Percentiles rank a stretch among this genome's conserved stretches.
These are phyloP conservation scores for Nectriaceae sp. DNA, from an alignment of 2,329 filamentous ascomycete species.

Conservation along the genomic window DNA sequence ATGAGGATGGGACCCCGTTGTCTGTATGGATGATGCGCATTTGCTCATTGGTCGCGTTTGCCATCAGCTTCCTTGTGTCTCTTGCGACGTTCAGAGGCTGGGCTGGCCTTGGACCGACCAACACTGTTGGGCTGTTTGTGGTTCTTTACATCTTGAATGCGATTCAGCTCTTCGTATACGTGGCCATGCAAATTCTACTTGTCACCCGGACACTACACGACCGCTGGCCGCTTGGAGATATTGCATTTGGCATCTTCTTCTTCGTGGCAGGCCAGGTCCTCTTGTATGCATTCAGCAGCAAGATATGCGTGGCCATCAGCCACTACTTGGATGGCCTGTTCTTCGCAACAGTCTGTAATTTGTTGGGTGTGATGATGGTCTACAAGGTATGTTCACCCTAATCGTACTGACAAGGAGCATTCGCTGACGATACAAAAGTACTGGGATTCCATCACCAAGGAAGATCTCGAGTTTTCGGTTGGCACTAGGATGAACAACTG, in stretches of 20 bases:
- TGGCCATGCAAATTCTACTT: constrained; percentile 84
- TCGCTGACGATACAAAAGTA: constrained; percentile 56
- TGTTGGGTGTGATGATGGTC: constrained; percentile 98
- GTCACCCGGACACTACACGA: constrained; percentile 90
- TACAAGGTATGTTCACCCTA: constrained; percentile 71
- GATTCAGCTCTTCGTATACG: constrained; percentile 81
- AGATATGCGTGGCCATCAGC: constrained; percentile 79
- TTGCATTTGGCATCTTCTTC: constrained; percentile 86
- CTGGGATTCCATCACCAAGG: constrained; percentile 98
- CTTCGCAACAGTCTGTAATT: constrained; percentile 90
- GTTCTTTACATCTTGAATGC: constrained; percentile 91
- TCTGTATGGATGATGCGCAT: constrained; percentile 91
- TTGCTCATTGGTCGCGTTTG: constrained; percentile 78
- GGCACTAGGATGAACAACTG: constrained; percentile 95
- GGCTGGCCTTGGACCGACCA: constrained; percentile 81
- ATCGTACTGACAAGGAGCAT: not conserved
- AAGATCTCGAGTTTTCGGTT: constrained; percentile 97
- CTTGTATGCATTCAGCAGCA: constrained; percentile 84
- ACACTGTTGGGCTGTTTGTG: constrained; percentile 86
- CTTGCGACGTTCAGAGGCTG: constrained; percentile 91
- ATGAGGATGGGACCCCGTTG: constrained; percentile 92
- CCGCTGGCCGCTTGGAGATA: constrained; percentile 92
- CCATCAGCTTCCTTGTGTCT: constrained; percentile 82
- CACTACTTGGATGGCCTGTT: constrained; percentile 96
- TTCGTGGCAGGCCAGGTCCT: constrained; percentile 91